These are phyloP conservation scores for Penicillium sp. DNA, from an alignment of 2,329 filamentous ascomycete species.

Conservation along the genomic window DNA sequence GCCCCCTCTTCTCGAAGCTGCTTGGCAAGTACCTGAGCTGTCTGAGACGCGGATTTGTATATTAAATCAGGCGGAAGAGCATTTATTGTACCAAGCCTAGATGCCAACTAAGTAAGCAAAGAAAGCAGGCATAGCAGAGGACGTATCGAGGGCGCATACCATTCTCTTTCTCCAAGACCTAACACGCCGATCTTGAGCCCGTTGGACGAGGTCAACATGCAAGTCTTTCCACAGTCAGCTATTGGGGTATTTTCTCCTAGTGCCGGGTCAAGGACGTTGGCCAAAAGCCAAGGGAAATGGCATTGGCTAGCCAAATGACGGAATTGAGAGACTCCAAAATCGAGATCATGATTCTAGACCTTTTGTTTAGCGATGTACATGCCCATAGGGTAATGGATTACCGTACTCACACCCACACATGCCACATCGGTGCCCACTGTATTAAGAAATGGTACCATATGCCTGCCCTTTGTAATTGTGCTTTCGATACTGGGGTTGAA, in stretches of 20 bases:
- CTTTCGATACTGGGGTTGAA: constrained; percentile 91
- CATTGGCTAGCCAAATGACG: constrained; percentile 70
- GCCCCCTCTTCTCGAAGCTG: constrained; percentile 71
- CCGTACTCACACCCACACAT: constrained; percentile 69
- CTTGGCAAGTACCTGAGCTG: constrained; percentile 73
- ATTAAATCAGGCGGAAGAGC: constrained; percentile 76
- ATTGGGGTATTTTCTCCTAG: constrained; percentile 73
- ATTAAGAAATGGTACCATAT: constrained; percentile 88
- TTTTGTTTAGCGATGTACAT: constrained; percentile 12
- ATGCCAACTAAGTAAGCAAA: neutral
- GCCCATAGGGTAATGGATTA: neutral
- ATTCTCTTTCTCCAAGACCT: constrained; percentile 82
- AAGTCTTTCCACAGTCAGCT: constrained; percentile 71
- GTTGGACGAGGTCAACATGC: constrained; percentile 75
- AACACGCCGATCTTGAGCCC: constrained; percentile 84
- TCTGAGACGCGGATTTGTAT: constrained; percentile 74
- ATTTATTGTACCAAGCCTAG: constrained; percentile 78
- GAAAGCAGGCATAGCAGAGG: neutral
- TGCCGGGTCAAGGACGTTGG: constrained; percentile 82
- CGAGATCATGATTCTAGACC: constrained; percentile 81
- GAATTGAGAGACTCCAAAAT: constrained; percentile 85
- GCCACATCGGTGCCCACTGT: constrained; percentile 72
- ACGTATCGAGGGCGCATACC: constrained; percentile 44
- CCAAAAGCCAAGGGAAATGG: constrained; percentile 83
- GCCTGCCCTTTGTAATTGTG: constrained; percentile 81